A percentile compares a stretch with the other conserved stretches of the same genome.
Conservation (phyloP, 1,284 basidiomycete genomes). For the Irpex lacteus region DNA sequence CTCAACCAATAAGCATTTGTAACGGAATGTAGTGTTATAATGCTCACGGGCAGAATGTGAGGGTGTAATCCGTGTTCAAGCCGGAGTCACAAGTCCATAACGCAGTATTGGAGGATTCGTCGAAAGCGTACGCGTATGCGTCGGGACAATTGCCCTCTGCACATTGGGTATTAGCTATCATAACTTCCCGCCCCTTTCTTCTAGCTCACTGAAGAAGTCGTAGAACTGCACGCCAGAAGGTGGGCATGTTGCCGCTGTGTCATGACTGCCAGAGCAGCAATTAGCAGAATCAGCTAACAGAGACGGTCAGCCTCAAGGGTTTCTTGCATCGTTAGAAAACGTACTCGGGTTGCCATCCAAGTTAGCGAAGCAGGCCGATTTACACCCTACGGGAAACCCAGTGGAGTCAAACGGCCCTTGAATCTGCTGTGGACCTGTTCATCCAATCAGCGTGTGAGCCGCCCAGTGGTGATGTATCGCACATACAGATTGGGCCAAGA, state of each 20-base stretch:
- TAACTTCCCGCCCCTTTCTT: too few species aligned
- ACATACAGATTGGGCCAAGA: conserved; percentile 35
- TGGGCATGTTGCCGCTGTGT: conserved; percentile 42
- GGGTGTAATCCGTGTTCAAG: conserved; percentile 41
- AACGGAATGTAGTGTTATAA: too few species aligned
- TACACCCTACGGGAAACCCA: conserved; percentile 41
- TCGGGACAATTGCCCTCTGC: conserved; percentile 46
- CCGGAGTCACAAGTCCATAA: conserved; percentile 42
- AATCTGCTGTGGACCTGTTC: conserved; percentile 32
- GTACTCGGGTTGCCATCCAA: conserved; percentile 35
- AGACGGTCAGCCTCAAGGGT: not conserved
- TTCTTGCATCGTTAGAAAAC: conserved; percentile 2
- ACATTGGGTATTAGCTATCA: not conserved
- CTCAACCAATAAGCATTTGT: not conserved
- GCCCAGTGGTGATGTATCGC: not conserved
- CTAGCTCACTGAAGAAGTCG: conserved; percentile 28
- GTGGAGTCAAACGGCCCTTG: conserved; percentile 31
- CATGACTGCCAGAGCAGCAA: conserved; percentile 43
- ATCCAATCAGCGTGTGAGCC: too few species aligned
- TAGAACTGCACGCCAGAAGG: conserved; percentile 40
- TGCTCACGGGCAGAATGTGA: conserved; percentile 47
- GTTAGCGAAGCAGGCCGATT: conserved; percentile 40
- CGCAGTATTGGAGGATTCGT: conserved; percentile 45
- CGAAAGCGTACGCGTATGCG: conserved; percentile 50
- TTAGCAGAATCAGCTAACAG: conserved; percentile 34